A percentile compares a stretch with the other conserved stretches of the same genome.
phyloP scores from a whole-genome alignment of 2,329 filamentous ascomycete species.

The Botrytis porri region DNA sequence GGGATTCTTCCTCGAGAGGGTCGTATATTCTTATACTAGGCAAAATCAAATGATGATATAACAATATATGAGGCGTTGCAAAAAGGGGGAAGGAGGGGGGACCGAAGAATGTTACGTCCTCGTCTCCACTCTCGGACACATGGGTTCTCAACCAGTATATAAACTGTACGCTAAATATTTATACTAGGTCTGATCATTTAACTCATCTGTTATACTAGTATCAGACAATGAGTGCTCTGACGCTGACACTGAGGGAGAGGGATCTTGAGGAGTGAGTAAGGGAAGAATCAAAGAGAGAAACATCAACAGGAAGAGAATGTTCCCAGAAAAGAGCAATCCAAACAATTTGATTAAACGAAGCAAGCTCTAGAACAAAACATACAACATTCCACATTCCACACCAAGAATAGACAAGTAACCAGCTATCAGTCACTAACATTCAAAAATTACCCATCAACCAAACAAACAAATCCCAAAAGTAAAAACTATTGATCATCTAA shows the following conservation, averaged over 20 bases:
- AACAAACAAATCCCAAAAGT: background rate
- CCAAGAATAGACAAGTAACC: background rate
- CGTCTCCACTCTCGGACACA: background rate
- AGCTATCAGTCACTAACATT: background rate
- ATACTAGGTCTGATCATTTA: background rate
- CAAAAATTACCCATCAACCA: background rate
- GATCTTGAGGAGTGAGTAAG: background rate
- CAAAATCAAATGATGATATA: background rate
- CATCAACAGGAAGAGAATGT: background rate
- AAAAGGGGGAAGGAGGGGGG: too few species aligned
- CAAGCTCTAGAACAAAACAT: background rate
- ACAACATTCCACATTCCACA: background rate
- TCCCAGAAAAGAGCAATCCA: background rate
- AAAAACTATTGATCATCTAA: background rate
- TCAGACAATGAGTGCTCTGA: background rate
- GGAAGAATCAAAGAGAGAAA: background rate
- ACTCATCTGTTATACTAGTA: background rate
- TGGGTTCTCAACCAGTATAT: background rate
- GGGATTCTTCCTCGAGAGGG: background rate
- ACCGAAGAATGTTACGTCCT: background rate
- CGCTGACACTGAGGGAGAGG: background rate
- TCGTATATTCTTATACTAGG: background rate
- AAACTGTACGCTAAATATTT: background rate
- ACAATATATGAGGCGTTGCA: background rate
- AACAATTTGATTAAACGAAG: background rate